These are phyloP conservation scores for Wickerhamiella galacta DNA, from an alignment of 805 yeast genomes.

Conservation along the genomic window DNA sequence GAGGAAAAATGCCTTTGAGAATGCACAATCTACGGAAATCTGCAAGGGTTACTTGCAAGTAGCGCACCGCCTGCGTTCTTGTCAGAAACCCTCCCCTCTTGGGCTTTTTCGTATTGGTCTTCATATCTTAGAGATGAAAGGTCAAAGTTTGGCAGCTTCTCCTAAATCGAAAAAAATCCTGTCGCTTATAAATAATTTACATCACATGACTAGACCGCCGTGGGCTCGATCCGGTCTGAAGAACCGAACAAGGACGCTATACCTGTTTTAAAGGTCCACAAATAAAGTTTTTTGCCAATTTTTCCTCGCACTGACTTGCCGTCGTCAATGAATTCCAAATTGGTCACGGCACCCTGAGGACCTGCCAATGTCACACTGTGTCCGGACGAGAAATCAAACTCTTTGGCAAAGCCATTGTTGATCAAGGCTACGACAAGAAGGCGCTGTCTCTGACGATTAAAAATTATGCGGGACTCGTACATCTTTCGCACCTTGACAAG, in stretches of 20 bases:
- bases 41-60: conserved; percentile 81
- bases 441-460: conserved; percentile 5
- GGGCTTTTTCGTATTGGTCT: conserved; percentile 10
- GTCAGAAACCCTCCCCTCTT: conserved; percentile 43
- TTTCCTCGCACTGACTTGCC: conserved; percentile 1
- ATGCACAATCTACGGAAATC: conserved; percentile 91
- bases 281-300: background rate
- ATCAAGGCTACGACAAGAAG: background rate
- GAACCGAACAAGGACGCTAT: conserved; percentile 3
- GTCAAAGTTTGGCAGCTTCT: background rate
- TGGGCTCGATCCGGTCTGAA: background rate
- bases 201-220: background rate
- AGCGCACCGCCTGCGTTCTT: conserved; percentile 85
- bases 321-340: background rate
- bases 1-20: conserved; percentile 93
- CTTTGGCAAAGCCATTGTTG: background rate
- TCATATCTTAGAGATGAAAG: conserved; percentile 1
- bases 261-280: conserved; percentile 2
- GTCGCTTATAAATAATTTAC: background rate
- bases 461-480: conserved; percentile 1
- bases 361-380: background rate
- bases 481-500: conserved; percentile 1
- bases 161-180: background rate
- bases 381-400: background rate
- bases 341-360: background rate